Evolutionary conservation across 2,329 filamentous ascomycete species (phyloP), one percentile per base, ranked within the genome.

Genomic region (Penicillium sp.): DNA sequence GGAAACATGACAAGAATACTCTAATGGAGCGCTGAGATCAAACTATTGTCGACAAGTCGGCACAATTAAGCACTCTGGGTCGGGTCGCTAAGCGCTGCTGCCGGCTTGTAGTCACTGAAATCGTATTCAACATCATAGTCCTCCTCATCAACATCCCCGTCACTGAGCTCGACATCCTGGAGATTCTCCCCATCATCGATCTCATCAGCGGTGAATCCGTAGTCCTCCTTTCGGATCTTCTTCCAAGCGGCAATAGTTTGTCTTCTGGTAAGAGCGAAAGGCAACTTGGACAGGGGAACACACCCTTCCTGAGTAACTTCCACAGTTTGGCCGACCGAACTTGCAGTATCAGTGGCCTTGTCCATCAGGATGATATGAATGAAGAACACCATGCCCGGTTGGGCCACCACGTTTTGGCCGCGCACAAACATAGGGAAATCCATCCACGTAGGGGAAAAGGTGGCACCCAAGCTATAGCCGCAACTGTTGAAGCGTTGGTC

Each of bases 321-420:
- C 13, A 60, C 55, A 1, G 53, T 60, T 46, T 70, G 66, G 8
- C 67, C 67, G 39, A 69, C 55, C 5, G 66, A 69, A 35, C 64
- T 69, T n/a, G 64, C 67, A 10, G 66, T 69, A 51, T 69, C 65
- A 18, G 66, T 69, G 10, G 59, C 65, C 54, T 63, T 68, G 42
- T 69, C 66, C 66, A 69, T 69, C 22, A 69, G 56, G 46, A 69
- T 69, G 31, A 69, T 69, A 51, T 69, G 66, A 30, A 69, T 68
- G 46, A 69, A 69, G 50, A 66, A 69, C 4, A 69, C 62, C 66
- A 69, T 69, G 5, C 64, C 63, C 20, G 47, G 39, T 55, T 64
- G 50, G 9, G 58, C 63, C 18, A 58, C 45, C 2, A 60, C 55
- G 11, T 54, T 44, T 44, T 60, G 55, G 7, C 55, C 53, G 2